phyloP scores from a whole-genome alignment of 805 yeast genomes.

The Maudiozyma barnettii region DNA sequence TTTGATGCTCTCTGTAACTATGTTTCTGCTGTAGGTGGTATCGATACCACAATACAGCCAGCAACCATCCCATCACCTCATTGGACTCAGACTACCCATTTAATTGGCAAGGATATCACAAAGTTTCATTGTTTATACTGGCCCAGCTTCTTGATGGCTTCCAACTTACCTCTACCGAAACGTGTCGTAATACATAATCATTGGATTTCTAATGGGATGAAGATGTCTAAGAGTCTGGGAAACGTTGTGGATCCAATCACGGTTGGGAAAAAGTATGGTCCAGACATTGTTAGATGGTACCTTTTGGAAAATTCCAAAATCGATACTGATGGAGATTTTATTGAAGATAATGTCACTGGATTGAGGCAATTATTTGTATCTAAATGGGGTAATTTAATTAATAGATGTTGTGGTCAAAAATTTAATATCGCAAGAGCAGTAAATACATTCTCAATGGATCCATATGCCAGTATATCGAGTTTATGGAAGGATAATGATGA shows the following conservation, averaged over 20 bases:
- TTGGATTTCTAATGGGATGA: conserved; percentile 82
- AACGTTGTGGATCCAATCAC: conserved; percentile 87
- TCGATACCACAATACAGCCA: conserved; percentile 17
- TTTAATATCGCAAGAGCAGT: conserved; percentile 48
- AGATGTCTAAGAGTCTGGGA: conserved; percentile 90
- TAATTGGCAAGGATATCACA: conserved; percentile 86
- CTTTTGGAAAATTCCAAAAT: conserved; percentile 67
- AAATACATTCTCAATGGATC: conserved; percentile 14
- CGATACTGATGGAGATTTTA: conserved; percentile 71
- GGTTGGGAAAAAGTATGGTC: conserved; percentile 53
- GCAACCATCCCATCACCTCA: conserved; percentile 4
- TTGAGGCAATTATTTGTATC: conserved; percentile 62
- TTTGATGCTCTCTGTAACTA: conserved; percentile 89
- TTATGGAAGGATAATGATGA: conserved; percentile 2
- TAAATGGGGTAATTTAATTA: conserved; percentile 71
- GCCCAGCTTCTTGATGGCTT: conserved; percentile 88
- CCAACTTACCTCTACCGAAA: conserved; percentile 57
- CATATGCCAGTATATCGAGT: too few species aligned
- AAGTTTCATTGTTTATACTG: conserved; percentile 87
- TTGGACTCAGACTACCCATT: conserved; percentile 48
- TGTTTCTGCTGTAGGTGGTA: conserved; percentile 61
- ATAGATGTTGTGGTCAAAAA: conserved; percentile 62
- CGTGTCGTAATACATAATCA: conserved; percentile 86
- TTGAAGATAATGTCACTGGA: conserved; percentile 42
- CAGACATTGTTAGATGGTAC: conserved; percentile 67